Conservation (phyloP, 495 filamentous ascomycete genomes). For the Delitschia confertaspora region DNA sequence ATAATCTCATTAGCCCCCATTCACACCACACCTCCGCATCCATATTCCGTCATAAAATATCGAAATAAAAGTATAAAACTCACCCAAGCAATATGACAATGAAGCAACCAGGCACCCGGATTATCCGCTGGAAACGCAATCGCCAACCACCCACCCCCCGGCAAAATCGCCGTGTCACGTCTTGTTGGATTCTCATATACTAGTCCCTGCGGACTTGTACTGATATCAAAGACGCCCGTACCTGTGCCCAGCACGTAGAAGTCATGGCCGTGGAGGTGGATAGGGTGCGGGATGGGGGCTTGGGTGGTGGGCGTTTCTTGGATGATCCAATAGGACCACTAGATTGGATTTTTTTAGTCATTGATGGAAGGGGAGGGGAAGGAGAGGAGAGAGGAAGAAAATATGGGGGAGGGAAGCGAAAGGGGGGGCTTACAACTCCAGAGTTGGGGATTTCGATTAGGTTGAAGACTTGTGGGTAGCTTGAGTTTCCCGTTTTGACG, state of each 20-base stretch:
- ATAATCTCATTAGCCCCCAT: slow-evolving; percentile 33
- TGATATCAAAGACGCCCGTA: slow-evolving; percentile 23
- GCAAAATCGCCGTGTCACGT: slow-evolving; percentile 31
- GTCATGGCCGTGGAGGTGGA: slow-evolving; percentile 36
- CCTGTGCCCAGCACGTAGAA: slow-evolving; percentile 33
- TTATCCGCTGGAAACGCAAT: slow-evolving; percentile 33
- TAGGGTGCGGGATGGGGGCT: slow-evolving; percentile 32
- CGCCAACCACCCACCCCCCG: slow-evolving; percentile 31
- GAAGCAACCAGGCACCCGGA: slow-evolving; percentile 16
- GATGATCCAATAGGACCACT: slow-evolving; percentile 38
- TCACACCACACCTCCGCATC: slow-evolving; percentile 24
- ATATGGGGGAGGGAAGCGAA: no score
- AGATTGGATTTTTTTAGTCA: background rate
- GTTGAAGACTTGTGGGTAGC: slow-evolving; percentile 29
- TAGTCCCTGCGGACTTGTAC: slow-evolving; percentile 13
- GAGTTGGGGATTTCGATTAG: slow-evolving; percentile 33
- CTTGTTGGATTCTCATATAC: slow-evolving; percentile 29
- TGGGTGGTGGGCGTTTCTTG: slow-evolving; percentile 27
- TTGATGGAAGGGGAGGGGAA: background rate
- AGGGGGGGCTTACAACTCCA: slow-evolving; percentile 13
- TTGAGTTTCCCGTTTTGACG: slow-evolving; percentile 29
- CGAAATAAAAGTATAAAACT: background rate
- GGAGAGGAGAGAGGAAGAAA: background rate
- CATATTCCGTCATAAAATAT: background rate
- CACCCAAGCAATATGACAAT: background rate